These are phyloP conservation scores for Picocystis sp. DNA, from an alignment of 163 green algal genomes.

Conservation along the genomic window DNA sequence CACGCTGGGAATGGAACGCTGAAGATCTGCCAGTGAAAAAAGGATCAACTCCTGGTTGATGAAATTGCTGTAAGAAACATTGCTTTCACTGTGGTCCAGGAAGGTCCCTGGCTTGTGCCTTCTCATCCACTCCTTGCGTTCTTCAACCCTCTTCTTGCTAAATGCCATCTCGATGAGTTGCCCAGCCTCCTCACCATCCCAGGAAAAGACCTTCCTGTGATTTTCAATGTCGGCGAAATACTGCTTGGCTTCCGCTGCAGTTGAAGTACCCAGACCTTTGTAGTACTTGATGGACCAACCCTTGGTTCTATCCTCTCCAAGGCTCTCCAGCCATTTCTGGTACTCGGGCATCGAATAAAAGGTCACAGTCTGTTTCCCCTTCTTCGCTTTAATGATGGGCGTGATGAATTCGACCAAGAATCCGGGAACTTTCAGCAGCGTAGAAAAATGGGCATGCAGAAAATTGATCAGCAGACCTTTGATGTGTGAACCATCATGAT, in stretches of 20 bases:
- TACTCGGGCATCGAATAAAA: constrained; percentile 99
- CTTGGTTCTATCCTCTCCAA: constrained; percentile 18
- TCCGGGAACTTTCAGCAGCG: constrained; percentile 72
- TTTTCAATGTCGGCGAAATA: constrained; percentile 79
- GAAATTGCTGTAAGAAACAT: constrained; percentile 89
- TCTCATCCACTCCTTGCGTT: constrained; percentile 89
- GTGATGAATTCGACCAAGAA: constrained; percentile 99
- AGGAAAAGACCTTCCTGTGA: constrained; percentile 1
- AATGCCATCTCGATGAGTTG: constrained; percentile 91
- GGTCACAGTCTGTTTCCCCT: constrained; percentile 46
- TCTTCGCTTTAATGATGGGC: constrained; percentile 93
- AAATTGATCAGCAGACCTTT: constrained; percentile 99
- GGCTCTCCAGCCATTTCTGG: constrained; percentile 75
- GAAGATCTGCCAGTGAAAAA: constrained; percentile 82
- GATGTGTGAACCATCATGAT: constrained; percentile 98
- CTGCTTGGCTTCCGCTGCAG: constrained; percentile 75
- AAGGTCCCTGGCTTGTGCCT: constrained; percentile 32
- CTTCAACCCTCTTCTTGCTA: constrained; percentile 94
- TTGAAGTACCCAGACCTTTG: constrained; percentile 92
- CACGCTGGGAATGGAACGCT: constrained; percentile 88
- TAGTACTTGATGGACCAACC: constrained; percentile 93
- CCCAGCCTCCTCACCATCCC: constrained; percentile 48
- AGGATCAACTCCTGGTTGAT: constrained; percentile 94
- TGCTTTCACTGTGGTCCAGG: constrained; percentile 24
- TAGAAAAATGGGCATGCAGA: constrained; percentile 94